These are phyloP conservation scores for Phyllostachys edulis DNA, from an alignment of 176 grass and related monocot genomes.

Conservation along the genomic window DNA sequence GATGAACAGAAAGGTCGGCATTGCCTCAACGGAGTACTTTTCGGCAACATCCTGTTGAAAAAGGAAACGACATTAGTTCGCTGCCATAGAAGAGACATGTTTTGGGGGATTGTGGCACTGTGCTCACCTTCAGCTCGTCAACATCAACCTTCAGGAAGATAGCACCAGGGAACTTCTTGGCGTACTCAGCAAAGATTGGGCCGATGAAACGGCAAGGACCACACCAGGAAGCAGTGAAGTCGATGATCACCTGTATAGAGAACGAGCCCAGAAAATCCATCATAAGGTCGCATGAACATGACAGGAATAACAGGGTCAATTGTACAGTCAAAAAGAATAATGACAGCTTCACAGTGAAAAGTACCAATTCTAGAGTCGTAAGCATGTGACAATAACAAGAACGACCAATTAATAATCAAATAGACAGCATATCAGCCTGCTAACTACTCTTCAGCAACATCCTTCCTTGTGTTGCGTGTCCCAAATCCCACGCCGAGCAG, in stretches of 20 bases:
- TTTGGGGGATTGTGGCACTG: background rate
- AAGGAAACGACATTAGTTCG: background rate
- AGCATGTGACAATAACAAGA: background rate
- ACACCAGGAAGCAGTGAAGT: slow-evolving; percentile 84
- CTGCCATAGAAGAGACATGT: background rate
- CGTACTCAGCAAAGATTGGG: slow-evolving; percentile 47
- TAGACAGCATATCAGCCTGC: background rate
- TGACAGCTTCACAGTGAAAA: background rate
- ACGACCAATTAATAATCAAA: background rate
- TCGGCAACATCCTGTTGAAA: slow-evolving; percentile 36
- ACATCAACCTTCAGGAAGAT: slow-evolving; percentile 78
- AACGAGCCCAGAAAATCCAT: background rate
- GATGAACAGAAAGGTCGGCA: slow-evolving; percentile 63
- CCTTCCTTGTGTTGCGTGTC: background rate
- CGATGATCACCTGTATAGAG: slow-evolving; percentile 57
- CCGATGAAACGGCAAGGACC: slow-evolving; percentile 62
- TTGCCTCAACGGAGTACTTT: slow-evolving; percentile 43
- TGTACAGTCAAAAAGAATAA: background rate
- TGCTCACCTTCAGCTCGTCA: slow-evolving; percentile 66
- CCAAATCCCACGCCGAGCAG: background rate
- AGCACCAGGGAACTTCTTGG: slow-evolving; percentile 48
- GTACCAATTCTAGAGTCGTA: background rate
- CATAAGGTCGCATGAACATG: background rate
- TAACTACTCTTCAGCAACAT: background rate
- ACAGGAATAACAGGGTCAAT: background rate